These are phyloP conservation scores for Gonapodya prolifera DNA, from an alignment of 192 early-diverging fungal genomes.

Conservation along the genomic window DNA sequence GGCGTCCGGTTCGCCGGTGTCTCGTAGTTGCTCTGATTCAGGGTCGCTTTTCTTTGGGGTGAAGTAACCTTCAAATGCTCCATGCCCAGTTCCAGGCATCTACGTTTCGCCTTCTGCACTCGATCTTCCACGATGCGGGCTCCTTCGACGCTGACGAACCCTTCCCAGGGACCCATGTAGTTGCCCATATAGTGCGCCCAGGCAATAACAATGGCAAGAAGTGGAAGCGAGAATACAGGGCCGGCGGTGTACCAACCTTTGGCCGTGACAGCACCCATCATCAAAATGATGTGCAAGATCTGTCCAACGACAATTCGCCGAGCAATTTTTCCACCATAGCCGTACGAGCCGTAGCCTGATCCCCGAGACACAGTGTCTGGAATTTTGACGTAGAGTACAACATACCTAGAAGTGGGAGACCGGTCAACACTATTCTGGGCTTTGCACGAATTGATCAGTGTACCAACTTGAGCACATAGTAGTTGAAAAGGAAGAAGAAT, in stretches of 20 bases:
- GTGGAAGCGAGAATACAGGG: background rate
- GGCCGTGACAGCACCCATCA: background rate
- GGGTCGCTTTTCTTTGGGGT: background rate
- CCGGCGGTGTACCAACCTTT: background rate
- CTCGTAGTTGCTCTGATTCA: background rate
- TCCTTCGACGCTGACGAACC: background rate
- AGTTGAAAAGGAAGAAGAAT: background rate
- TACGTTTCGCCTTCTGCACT: background rate
- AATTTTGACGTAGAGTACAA: background rate
- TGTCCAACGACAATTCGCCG: background rate
- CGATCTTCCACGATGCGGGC: background rate
- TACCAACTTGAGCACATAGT: background rate
- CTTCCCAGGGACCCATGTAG: background rate
- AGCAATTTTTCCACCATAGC: background rate
- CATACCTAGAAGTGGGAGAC: background rate
- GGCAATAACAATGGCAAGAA: background rate
- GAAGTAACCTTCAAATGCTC: background rate
- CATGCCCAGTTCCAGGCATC: background rate
- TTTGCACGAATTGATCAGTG: too few relatives aligned
- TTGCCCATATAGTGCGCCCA: background rate
- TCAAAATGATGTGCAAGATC: background rate
- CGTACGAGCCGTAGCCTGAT: background rate
- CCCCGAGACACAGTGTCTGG: background rate
- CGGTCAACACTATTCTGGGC: too few relatives aligned
- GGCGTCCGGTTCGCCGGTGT: background rate